phyloP scores from a whole-genome alignment of 352 stramenopile genomes.

The Globisporangium middletonii region DNA sequence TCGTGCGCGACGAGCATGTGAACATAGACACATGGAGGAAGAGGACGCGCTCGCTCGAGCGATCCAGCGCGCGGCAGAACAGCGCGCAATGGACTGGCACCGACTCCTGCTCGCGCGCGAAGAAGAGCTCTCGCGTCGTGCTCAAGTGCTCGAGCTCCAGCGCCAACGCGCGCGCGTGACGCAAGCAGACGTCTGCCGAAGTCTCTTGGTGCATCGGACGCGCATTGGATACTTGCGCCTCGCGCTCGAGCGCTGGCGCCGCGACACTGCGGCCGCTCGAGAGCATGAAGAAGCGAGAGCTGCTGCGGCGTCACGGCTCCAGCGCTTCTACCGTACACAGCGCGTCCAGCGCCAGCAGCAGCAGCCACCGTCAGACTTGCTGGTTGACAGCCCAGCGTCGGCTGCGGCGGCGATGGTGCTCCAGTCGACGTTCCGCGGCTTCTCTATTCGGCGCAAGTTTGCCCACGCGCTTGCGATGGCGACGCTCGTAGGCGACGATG shows the following conservation, averaged over 20 bases:
- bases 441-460: conserved; percentile 61
- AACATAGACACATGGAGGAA: conserved; percentile 19
- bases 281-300: neutral
- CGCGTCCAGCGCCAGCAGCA: neutral
- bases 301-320: neutral
- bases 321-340: conserved; percentile 1
- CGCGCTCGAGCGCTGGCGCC: neutral
- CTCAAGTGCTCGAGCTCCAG: conserved; percentile 8
- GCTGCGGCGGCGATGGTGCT: conserved; percentile 36
- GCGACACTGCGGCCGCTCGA: neutral
- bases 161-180: neutral
- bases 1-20: conserved; percentile 4
- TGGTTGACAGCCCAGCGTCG: neutral
- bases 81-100: conserved; percentile 11
- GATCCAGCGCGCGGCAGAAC: conserved; percentile 3
- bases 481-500: conserved; percentile 21
- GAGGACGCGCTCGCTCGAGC: conserved; percentile 1
- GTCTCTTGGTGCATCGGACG: neutral
- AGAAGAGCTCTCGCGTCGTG: conserved; percentile 7
- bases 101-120: conserved; percentile 8
- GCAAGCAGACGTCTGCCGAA: neutral
- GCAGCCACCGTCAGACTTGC: neutral
- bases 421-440: conserved; percentile 68
- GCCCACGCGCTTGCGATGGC: conserved; percentile 50
- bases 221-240: conserved; percentile 3